These are phyloP conservation scores for Microbotryum lychnidis-dioicae DNA, from an alignment of 1,284 basidiomycete genomes.

Conservation along the genomic window DNA sequence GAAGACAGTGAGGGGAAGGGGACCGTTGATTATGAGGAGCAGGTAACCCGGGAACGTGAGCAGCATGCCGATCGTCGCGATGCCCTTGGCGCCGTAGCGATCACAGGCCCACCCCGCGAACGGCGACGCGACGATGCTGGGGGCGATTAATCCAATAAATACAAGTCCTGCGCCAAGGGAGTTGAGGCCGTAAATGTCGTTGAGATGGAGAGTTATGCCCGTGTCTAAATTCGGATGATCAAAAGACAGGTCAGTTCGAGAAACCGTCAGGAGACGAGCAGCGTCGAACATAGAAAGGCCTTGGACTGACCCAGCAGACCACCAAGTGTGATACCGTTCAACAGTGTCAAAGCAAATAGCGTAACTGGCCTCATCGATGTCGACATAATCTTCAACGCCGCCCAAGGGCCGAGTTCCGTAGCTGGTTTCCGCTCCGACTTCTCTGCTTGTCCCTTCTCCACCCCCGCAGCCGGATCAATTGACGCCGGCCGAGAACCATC, in stretches of 20 bases:
- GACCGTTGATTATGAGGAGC: slow-evolving; percentile 29
- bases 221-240: background rate
- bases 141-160: slow-evolving; percentile 30
- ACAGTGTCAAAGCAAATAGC: slow-evolving; percentile 10
- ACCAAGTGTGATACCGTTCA: slow-evolving; percentile 29
- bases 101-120: slow-evolving; percentile 18
- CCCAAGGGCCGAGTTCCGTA: background rate
- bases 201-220: slow-evolving; percentile 14
- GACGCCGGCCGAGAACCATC: background rate
- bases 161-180: slow-evolving; percentile 31
- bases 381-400: slow-evolving; percentile 4
- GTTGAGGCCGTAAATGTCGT: slow-evolving; percentile 23
- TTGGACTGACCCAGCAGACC: slow-evolving; percentile 21
- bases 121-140: slow-evolving; percentile 23
- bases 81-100: slow-evolving; percentile 24
- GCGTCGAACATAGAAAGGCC: too few species aligned
- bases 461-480: background rate
- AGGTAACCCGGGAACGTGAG: slow-evolving; percentile 20
- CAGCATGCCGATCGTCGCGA: slow-evolving; percentile 18
- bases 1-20: slow-evolving; percentile 30
- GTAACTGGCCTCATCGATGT: slow-evolving; percentile 15
- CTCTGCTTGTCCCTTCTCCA: background rate
- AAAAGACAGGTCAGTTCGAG: background rate
- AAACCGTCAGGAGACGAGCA: background rate
- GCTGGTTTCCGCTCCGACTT: background rate